Base-by-base conservation (phyloP, 495 filamentous ascomycete genomes). In the Penicillium cataractarum region DNA sequence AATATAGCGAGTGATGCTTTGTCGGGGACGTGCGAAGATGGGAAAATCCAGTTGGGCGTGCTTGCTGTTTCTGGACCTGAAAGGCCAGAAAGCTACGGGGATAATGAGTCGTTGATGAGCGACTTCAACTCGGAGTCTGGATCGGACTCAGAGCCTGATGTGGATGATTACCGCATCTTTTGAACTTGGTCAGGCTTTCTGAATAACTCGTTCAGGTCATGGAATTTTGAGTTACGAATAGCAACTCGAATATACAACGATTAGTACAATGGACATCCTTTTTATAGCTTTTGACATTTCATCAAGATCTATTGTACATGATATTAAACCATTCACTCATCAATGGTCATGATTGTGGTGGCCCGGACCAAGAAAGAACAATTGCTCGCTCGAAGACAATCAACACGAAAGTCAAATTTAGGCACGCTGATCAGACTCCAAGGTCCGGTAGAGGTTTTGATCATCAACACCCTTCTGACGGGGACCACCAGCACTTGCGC, bases 341-440 rank as follows among this genome's bases (percentile, higher is more conserved):
- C 24, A 39, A 54, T 52, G 4, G 27, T n/a, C 24, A 33, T 55
- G 22, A 61, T 71, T 49, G 46, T 58, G 21, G 17, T 26, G 55
- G 58, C 59, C 48, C 35, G 61, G 37, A 31, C 57, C 12, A 33
- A 31, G 63, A 27, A 19, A 37, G 35, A 61, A 64, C 55, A 60
- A 55, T 69, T 60, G 65, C 62, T 68, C 48, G 57, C 37, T 62
- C 46, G 58, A 59, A 64, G 24, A 50, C 42, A 21, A 15, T 27
- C 37, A 57, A 26, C 19, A 35, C 8, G 8, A 24, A 40, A 24
- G 53, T 26, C 37, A 31, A 0, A 39, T 55, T 62, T 76, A 80
- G 51, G 70, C 75, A 26, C 70, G 66, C 73, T 83, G 78, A 59
- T 86, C 82, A 10, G 61, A 57, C 54, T 78, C 70, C 66, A 87